phyloP scores from a whole-genome alignment of 805 yeast species.

The Blastobotrys attinorum region DNA sequence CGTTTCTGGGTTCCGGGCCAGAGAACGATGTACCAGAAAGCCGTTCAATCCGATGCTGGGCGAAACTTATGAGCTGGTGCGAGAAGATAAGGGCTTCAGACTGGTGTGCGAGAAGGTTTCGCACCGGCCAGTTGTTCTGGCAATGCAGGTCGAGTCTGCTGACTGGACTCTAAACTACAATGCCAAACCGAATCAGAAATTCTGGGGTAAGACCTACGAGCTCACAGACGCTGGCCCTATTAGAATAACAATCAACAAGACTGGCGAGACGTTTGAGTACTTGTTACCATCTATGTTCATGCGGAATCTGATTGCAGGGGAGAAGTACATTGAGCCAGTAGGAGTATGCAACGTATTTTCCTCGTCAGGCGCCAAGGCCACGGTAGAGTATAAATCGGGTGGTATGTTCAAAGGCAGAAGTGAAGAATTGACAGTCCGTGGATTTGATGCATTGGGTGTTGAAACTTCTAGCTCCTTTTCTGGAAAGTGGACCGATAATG shows the following conservation, averaged over 20 bases:
- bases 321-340: constrained; percentile 83
- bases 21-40: constrained; percentile 70
- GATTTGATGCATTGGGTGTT: constrained; percentile 29
- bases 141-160: constrained; percentile 61
- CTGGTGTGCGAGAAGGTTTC: constrained; percentile 75
- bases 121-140: constrained; percentile 83
- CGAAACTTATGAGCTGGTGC: constrained; percentile 83
- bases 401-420: constrained; percentile 84
- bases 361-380: constrained; percentile 60
- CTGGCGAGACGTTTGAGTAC: constrained; percentile 74
- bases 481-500: constrained; percentile 82
- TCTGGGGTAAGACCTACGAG: constrained; percentile 93
- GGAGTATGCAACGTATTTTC: constrained; percentile 59
- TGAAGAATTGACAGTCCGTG: constrained; percentile 43
- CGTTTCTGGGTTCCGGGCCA: constrained; percentile 62
- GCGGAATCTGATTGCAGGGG: constrained; percentile 89
- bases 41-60: constrained; percentile 95
- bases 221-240: constrained; percentile 66
- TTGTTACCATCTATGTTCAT: constrained; percentile 72
- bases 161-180: constrained; percentile 48
- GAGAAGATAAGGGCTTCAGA: constrained; percentile 74
- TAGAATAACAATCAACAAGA: constrained; percentile 44
- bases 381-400: constrained; percentile 66
- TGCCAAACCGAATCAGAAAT: constrained; percentile 59
- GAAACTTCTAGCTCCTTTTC: constrained; percentile 16